Evolutionary conservation across 108 stramenopile genomes (phyloP), one percentile per base, ranked within the genome.

Genomic region (Fistulifera solaris): DNA sequence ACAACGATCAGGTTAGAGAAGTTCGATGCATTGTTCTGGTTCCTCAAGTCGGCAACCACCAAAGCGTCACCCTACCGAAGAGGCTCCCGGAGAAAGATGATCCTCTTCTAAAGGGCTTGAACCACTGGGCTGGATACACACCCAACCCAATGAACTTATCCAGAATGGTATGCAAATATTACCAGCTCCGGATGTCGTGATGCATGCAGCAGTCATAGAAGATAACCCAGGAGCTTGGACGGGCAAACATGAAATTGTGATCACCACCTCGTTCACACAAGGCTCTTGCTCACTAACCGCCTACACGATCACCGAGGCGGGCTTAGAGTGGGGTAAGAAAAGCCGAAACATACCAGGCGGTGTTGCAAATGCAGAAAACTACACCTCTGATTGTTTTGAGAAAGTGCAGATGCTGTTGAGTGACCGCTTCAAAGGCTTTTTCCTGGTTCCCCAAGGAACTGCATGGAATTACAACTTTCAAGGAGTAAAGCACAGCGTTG

Each of bases 391-490:
- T 52, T 94, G 93, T 72, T 99, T 95, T 64, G 94, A 96, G 62
- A 95, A 96, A 73, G 96, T 96, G 19, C 98, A 99, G 68, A 95
- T 99, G 94, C 75, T 97, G 10, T 67, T 99, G 17, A 89, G 87
- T 58, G 97, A 99, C 70, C 80, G 95, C 14, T 97, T 97, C 89
- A 78, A 93, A 46, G 98, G 98, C 0, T 95, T 96, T 75, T 98
- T 98, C 67, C 77, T 99, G 87, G 94, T 98, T 5, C 97, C 98
- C 10, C 77, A 84, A 43, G 93, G 87, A 26, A 62, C 94, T 19
- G 85, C 85, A 8, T 99, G 98, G 98, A 99, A 99, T 66, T 99
- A 96, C 72, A 98, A 98, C 73, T 97, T 99, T 74, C 95, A 96
- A 80, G 98, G 97, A 35, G 95, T 96, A 35, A 97, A 94, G 64